These are phyloP conservation scores for Pleurotus tuoliensis DNA, from an alignment of 768 basidiomycete species.

Conservation along the genomic window DNA sequence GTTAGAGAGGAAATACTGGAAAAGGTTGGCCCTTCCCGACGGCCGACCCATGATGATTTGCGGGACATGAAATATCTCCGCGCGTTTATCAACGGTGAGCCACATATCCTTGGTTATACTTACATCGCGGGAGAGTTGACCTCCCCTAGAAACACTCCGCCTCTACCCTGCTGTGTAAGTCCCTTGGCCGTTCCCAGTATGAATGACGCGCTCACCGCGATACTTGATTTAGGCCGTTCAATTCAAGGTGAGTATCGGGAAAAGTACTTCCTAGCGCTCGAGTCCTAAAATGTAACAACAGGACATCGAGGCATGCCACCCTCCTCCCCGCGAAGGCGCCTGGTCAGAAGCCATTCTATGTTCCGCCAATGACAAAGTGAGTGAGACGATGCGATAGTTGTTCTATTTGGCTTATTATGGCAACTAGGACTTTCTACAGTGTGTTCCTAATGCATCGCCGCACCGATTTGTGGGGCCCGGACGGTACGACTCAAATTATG, in stretches of 20 bases:
- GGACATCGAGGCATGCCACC: slow-evolving; percentile 20
- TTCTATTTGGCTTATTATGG: no score
- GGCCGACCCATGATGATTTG: slow-evolving; percentile 53
- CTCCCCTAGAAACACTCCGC: slow-evolving; percentile 42
- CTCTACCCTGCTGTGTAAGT: slow-evolving; percentile 50
- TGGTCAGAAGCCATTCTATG: slow-evolving; percentile 32
- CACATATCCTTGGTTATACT: no score
- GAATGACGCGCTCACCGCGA: not conserved
- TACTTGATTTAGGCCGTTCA: slow-evolving; percentile 28
- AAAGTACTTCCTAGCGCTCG: not conserved
- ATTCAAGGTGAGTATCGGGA: slow-evolving; percentile 20
- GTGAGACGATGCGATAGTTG: not conserved
- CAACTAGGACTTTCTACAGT: slow-evolving; percentile 37
- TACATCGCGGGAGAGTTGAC: no score
- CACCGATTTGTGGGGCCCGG: slow-evolving; percentile 63
- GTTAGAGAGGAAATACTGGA: slow-evolving; percentile 49
- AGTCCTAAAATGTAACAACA: not conserved
- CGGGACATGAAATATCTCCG: slow-evolving; percentile 56
- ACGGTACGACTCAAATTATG: slow-evolving; percentile 34
- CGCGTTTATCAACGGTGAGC: slow-evolving; percentile 51
- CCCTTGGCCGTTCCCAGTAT: not conserved
- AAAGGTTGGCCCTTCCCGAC: slow-evolving; percentile 35
- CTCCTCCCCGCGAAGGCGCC: slow-evolving; percentile 23
- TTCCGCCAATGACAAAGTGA: slow-evolving; percentile 34
- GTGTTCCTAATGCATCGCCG: slow-evolving; percentile 60